Conservation (phyloP, 306 rosid genomes). For the barrel medic (Medicago truncatula) region DNA sequence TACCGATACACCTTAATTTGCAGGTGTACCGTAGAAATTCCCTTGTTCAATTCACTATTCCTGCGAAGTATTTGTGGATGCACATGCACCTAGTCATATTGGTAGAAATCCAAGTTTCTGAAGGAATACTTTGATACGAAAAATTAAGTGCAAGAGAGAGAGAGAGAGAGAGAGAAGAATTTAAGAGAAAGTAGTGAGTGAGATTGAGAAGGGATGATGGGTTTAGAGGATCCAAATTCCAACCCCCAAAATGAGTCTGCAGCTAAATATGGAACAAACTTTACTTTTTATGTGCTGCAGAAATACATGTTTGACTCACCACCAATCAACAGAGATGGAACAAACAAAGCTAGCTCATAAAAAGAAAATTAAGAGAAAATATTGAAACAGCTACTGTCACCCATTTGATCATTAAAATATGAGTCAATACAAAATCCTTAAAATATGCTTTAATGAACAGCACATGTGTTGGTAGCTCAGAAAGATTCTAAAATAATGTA, state of each 20-base stretch:
- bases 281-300: not conserved
- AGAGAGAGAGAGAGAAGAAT: too few species aligned
- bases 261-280: not conserved
- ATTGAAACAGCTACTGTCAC: constrained; percentile 9
- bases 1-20: too few species aligned
- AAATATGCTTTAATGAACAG: constrained; percentile 40
- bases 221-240: not conserved
- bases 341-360: constrained; percentile 19
- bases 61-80: too few species aligned
- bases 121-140: too few species aligned
- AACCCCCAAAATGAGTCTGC: not conserved
- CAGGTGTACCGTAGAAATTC: too few species aligned
- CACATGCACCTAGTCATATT: too few species aligned
- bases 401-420: too few species aligned
- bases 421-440: constrained; percentile 25
- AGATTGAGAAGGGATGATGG: not conserved
- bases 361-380: constrained; percentile 20
- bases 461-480: constrained; percentile 62
- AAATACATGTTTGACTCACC: constrained; percentile 8
- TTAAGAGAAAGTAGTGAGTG: too few species aligned
- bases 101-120: too few species aligned
- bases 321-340: constrained; percentile 16
- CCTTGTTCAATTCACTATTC: too few species aligned
- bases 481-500: constrained; percentile 63
- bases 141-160: too few species aligned